phyloP scores from a whole-genome alignment of 1,139 yeast species.

The Candida sanyaensis region DNA sequence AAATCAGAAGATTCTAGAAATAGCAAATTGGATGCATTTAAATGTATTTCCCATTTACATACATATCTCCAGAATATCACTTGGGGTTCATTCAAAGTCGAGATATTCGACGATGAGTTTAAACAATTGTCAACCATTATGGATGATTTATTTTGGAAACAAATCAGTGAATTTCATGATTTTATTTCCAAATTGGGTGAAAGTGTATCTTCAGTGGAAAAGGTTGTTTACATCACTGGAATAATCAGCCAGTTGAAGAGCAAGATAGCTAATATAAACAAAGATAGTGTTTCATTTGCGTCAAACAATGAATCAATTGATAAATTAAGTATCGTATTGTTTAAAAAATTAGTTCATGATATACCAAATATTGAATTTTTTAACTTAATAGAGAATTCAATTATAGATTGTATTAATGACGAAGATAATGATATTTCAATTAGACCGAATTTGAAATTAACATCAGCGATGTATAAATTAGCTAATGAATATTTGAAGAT shows the following conservation, averaged over 20 bases:
- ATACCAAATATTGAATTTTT: conserved; percentile 13
- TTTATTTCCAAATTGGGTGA: conserved; percentile 8
- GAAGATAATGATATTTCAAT: conserved; percentile 16
- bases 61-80: conserved; percentile 5
- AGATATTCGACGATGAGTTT: conserved; percentile 14
- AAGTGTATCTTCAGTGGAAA: conserved; percentile 13
- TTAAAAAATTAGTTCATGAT: conserved; percentile 4
- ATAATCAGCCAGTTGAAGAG: conserved; percentile 9
- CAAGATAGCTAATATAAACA: conserved; percentile 5
- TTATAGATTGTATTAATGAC: conserved; percentile 6
- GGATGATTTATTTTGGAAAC: conserved; percentile 15
- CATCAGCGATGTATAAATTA: conserved; percentile 24
- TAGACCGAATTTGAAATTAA: conserved; percentile 27
- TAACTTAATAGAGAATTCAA: conserved; percentile 8
- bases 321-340: not conserved
- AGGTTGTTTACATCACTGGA: conserved; percentile 11
- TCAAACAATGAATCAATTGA: not conserved
- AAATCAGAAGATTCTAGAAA: conserved; percentile 6
- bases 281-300: not conserved
- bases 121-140: conserved; percentile 12
- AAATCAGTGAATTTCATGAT: conserved; percentile 12
- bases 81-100: conserved; percentile 19
- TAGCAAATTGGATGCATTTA: conserved; percentile 12
- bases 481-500: conserved; percentile 18
- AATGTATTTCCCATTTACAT: conserved; percentile 15